Conservation (phyloP, 768 basidiomycete species). For the Tylopilus balloui region DNA sequence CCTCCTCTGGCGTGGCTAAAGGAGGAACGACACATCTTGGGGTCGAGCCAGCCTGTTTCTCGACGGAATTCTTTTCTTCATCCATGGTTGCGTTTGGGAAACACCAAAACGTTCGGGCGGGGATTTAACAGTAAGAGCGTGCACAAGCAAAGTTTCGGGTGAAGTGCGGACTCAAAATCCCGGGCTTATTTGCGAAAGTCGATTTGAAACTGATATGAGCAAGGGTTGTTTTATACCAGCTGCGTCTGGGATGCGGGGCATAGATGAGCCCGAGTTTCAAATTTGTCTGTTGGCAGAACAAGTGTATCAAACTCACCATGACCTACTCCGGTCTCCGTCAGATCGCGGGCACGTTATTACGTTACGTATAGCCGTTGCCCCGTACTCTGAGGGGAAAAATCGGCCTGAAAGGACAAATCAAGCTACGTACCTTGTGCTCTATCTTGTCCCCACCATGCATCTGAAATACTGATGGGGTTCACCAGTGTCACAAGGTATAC, state of each 20-base stretch:
- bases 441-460: no score
- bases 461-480: no score
- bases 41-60: neutral
- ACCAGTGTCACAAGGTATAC: no score
- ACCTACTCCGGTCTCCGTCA: no score
- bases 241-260: neutral
- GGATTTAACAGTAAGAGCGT: neutral
- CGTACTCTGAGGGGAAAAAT: no score
- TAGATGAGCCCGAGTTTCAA: neutral
- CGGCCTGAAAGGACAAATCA: no score
- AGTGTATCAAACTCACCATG: neutral
- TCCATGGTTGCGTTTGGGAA: conserved; percentile 11
- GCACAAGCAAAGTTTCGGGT: neutral
- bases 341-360: neutral
- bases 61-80: conserved; percentile 14
- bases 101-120: neutral
- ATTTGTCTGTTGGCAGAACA: neutral
- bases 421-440: no score
- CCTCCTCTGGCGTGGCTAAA: conserved; percentile 31
- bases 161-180: neutral
- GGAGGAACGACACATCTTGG: neutral
- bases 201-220: neutral
- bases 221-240: neutral
- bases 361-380: neutral
- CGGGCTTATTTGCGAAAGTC: neutral